Conservation (phyloP, 73 alveolate genomes). For the Uronychia binucleata region DNA sequence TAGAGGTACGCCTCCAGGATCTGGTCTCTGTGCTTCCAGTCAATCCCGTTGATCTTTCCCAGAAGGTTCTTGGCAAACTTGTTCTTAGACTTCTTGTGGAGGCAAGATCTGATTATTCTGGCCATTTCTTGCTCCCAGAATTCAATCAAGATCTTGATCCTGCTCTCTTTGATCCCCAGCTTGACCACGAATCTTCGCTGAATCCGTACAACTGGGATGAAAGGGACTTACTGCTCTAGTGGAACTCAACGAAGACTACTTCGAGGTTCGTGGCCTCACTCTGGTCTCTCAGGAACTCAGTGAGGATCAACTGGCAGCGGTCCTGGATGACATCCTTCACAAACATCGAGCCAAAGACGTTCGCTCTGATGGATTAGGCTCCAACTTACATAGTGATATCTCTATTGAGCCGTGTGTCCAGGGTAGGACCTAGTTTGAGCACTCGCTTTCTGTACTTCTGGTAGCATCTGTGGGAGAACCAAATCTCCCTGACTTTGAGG, state of each 20-base stretch:
- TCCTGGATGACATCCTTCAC: neutral
- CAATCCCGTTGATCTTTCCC: neutral
- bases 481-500: neutral
- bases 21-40: neutral
- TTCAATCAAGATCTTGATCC: neutral
- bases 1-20: neutral
- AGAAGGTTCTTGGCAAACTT: neutral
- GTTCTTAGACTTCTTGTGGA: neutral
- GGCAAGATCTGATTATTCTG: neutral
- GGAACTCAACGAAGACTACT: neutral
- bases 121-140: neutral
- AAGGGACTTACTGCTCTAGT: neutral
- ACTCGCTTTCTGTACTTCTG: neutral
- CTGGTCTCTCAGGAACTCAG: neutral
- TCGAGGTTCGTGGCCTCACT: neutral
- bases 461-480: slow-evolving; percentile 1
- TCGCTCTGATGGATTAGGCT: neutral
- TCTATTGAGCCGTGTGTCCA: neutral
- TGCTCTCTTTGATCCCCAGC: neutral
- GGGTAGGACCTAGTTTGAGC: neutral
- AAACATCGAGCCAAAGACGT: neutral
- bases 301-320: neutral
- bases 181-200: neutral
- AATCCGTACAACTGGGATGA: neutral
- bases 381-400: neutral